phyloP scores from a whole-genome alignment of 192 early-diverging fungal genomes.

The Chytriomyces hyalinus region DNA sequence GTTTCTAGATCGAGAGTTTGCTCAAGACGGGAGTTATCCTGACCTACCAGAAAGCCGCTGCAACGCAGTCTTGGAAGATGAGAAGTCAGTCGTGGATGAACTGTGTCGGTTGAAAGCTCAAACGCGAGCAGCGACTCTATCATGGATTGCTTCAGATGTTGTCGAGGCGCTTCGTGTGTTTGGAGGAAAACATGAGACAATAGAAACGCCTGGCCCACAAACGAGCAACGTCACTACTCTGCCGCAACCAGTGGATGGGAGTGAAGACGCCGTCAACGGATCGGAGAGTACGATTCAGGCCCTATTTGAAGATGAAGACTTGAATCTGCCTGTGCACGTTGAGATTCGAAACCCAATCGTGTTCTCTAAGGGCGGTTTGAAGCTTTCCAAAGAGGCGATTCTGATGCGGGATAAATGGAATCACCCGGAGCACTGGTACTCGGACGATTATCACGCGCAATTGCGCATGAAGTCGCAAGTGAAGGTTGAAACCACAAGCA shows the following conservation, averaged over 20 bases:
- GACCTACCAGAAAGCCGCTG: no score
- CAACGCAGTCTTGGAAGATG: no score
- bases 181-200: background rate
- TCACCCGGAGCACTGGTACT: slow-evolving; percentile 22
- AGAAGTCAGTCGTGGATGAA: no score
- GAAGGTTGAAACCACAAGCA: slow-evolving; percentile 1
- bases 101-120: background rate
- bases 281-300: background rate
- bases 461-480: slow-evolving; percentile 12
- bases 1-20: no score
- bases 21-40: no score
- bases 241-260: no score
- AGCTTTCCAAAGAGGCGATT: slow-evolving; percentile 20
- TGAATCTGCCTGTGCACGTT: slow-evolving; percentile 9
- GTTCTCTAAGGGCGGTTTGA: background rate
- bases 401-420: slow-evolving; percentile 32
- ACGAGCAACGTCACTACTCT: no score
- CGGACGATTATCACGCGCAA: slow-evolving; percentile 14
- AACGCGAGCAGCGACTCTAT: background rate
- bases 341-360: slow-evolving; percentile 16
- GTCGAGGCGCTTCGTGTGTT: background rate
- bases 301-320: background rate
- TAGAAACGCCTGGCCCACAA: background rate
- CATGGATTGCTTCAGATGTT: background rate
- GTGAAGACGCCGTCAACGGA: no score